Evolutionary conservation across 2,329 filamentous ascomycete species (phyloP), one percentile per base, ranked within the genome.

Genomic region (Didymella lethalis): DNA sequence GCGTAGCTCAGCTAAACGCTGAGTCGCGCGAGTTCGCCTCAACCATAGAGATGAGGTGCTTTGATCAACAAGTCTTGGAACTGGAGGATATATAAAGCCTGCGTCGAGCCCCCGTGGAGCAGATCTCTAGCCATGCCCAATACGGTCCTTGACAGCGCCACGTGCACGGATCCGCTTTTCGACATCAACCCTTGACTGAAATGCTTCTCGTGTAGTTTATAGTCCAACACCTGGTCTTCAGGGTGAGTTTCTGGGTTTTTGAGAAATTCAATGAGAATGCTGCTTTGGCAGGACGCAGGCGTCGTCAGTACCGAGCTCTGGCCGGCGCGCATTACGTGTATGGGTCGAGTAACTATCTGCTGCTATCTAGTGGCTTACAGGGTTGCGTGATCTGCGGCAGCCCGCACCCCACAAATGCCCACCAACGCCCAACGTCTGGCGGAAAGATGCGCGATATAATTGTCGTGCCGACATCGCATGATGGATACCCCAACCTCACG

Each of bases 311-410:
- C 20, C 20, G 41, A 46, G 46, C 46, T 28, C 46, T 46, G 51
- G 58, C 64, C 68, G 68, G 72, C 62, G 59, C 57, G 63, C 61
- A 66, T 75, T 76, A 76, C 72, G 72, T 73, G 64, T 68, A 63
- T 49, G 52, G 53, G 69, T 67, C 62, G 57, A 67, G 67, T 71
- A 70, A 72, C 67, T 64, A 69, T 70, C 55, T 43, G 18, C 7
- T 63, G 72, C 70, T 75, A 75, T 74, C 63, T 69, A 36, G 54
- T 61, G 50, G 46, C 47, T 46, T 54, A 26, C 59, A 64, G 64
- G 64, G 63, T 44, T 67, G 63, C 61, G 63, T 57, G 64, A 69
- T 68, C 66, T 65, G 59, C 65, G 59, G 56, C 64, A 62, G 47
- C 49, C 61, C 56, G 60, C 57, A 59, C 53, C 61, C 64, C 62